A percentile compares a stretch with the other conserved stretches of the same genome.
phyloP scores from a whole-genome alignment of 208 protist species.

The Acanthamoeba healyi region DNA sequence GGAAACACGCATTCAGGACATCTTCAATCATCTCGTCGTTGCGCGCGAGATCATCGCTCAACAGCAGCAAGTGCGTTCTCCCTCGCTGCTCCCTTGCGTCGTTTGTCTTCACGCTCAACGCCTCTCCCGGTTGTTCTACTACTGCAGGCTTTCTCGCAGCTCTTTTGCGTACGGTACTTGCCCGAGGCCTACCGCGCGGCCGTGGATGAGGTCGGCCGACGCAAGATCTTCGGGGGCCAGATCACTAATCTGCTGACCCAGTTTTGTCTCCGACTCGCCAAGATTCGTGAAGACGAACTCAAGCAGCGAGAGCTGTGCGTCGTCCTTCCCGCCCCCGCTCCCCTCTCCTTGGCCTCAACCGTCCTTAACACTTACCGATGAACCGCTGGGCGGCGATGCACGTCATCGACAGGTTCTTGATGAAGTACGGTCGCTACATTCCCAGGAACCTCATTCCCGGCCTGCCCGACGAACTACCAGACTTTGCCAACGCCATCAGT shows the following conservation, averaged over 20 bases:
- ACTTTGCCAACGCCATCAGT: constrained; percentile 1
- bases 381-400: background rate
- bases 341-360: background rate
- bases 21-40: background rate
- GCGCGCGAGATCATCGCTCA: background rate
- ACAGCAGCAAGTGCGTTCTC: background rate
- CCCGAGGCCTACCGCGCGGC: constrained; percentile 21
- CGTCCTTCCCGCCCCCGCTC: background rate
- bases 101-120: background rate
- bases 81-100: no score
- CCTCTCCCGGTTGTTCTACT: background rate
- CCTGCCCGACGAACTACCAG: constrained; percentile 20
- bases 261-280: background rate
- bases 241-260: background rate
- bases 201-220: constrained; percentile 23
- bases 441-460: constrained; percentile 26
- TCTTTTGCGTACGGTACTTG: constrained; percentile 15
- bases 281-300: constrained; percentile 28
- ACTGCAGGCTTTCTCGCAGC: constrained; percentile 16
- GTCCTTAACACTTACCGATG: background rate
- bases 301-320: constrained; percentile 8
- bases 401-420: background rate
- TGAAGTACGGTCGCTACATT: constrained; percentile 50
- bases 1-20: background rate
- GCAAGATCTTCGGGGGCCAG: background rate